phyloP scores from a whole-genome alignment of 2,329 filamentous ascomycete species.

The Blumeriella jaapii region DNA sequence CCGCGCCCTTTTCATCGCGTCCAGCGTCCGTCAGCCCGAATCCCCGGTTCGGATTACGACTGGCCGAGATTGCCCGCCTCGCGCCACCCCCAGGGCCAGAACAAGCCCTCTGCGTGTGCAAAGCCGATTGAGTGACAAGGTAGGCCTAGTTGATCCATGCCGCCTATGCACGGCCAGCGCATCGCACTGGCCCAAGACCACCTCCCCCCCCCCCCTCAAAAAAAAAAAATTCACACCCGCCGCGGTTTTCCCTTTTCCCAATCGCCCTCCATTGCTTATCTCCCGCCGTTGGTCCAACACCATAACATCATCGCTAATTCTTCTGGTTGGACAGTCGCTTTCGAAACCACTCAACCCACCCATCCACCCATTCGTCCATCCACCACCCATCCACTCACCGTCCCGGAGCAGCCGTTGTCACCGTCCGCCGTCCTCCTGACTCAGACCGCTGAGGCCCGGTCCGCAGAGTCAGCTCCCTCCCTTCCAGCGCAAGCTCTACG shows the following conservation, averaged over 20 bases:
- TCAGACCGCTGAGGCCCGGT: constrained; percentile 15
- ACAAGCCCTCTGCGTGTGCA: constrained; percentile 18
- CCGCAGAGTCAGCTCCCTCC: constrained; percentile 15
- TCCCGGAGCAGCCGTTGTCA: constrained; percentile 11
- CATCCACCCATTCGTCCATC: too few relatives aligned
- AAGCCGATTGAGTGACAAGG: constrained; percentile 27
- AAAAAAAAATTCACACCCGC: too few relatives aligned
- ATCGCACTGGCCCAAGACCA: constrained; percentile 25
- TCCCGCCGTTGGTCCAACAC: constrained; percentile 11
- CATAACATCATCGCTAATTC: constrained; percentile 24
- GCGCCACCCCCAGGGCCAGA: constrained; percentile 19
- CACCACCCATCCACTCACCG: constrained; percentile 1
- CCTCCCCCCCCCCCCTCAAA: constrained; percentile 18
- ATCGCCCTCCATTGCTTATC: constrained; percentile 19
- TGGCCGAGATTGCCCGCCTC: constrained; percentile 9
- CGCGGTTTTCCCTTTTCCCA: constrained; percentile 21
- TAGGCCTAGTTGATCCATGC: constrained; percentile 26
- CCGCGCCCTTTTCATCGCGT: constrained; percentile 14
- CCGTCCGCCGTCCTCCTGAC: constrained; percentile 17
- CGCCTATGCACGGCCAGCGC: constrained; percentile 27
- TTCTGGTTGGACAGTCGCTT: constrained; percentile 24
- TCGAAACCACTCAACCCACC: too few relatives aligned
- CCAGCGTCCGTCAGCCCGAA: constrained; percentile 9
- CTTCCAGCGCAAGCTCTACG: constrained; percentile 13
- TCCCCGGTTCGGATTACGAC: constrained; percentile 12